Evolutionary conservation across 495 filamentous ascomycete species (phyloP).

Genomic region (Penicillium taxi): DNA sequence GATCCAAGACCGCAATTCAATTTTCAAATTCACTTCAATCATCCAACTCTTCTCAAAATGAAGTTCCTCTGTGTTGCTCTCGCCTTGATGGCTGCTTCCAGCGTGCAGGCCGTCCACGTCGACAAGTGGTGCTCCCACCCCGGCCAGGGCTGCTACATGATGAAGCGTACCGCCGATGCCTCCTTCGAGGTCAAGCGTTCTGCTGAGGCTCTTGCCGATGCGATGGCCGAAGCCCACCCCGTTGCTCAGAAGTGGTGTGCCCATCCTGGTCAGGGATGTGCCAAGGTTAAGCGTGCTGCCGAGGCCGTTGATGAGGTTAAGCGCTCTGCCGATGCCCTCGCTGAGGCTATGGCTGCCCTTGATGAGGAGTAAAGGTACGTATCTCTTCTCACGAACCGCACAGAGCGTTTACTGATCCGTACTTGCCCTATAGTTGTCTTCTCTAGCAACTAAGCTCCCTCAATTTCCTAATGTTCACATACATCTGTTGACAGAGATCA

Average conservation of each 20-base stretch:
- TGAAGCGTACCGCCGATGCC: slow-evolving; percentile 30
- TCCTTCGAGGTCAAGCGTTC: slow-evolving; percentile 39
- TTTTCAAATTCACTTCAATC: slow-evolving; percentile 3
- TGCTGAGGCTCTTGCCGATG: slow-evolving; percentile 42
- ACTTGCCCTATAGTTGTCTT: too few relatives aligned
- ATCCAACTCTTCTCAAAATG: slow-evolving; percentile 29
- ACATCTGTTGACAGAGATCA: background rate
- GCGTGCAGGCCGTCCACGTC: slow-evolving; percentile 27
- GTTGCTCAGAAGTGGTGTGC: slow-evolving; percentile 31
- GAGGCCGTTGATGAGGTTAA: slow-evolving; percentile 31
- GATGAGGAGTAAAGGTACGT: slow-evolving; percentile 24
- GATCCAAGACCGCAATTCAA: slow-evolving; percentile 5
- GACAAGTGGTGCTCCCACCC: slow-evolving; percentile 30
- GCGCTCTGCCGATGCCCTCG: slow-evolving; percentile 32
- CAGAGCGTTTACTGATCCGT: too few relatives aligned
- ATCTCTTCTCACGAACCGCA: too few relatives aligned
- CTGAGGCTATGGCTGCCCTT: slow-evolving; percentile 35
- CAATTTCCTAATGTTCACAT: background rate
- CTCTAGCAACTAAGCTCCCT: too few relatives aligned
- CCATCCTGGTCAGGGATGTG: slow-evolving; percentile 35
- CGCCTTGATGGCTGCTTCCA: slow-evolving; percentile 31
- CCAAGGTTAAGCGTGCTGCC: slow-evolving; percentile 41
- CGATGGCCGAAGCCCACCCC: slow-evolving; percentile 29
- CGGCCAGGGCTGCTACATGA: slow-evolving; percentile 25
- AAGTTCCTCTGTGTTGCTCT: slow-evolving; percentile 37